A percentile compares a stretch with the other conserved stretches of the same genome.
phyloP scores from a whole-genome alignment of 805 yeast genomes.

The Suhomyces prunicola region DNA sequence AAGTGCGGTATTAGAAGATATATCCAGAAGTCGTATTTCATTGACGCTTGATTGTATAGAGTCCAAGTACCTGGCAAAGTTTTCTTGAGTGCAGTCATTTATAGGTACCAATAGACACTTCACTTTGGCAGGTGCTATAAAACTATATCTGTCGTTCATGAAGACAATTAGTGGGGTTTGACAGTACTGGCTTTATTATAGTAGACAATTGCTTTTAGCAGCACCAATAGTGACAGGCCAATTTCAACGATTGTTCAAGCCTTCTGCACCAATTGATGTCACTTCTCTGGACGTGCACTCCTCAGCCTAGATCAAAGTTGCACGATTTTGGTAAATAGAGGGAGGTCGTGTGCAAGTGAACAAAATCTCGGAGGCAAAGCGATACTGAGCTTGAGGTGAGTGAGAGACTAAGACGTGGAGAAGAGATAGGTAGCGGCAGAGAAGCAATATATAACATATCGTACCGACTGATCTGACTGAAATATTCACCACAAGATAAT shows the following conservation, averaged over 20 bases:
- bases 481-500: neutral
- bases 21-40: slow-evolving; percentile 73
- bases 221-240: neutral
- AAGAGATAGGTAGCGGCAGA: neutral
- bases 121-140: slow-evolving; percentile 64
- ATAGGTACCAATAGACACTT: slow-evolving; percentile 67
- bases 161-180: neutral
- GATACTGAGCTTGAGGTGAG: neutral
- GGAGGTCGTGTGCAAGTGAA: neutral
- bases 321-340: neutral
- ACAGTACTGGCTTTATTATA: neutral
- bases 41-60: slow-evolving; percentile 43
- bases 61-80: slow-evolving; percentile 43
- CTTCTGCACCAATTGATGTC: neutral
- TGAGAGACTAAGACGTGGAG: neutral
- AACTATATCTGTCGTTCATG: slow-evolving; percentile 31
- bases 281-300: neutral
- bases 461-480: neutral
- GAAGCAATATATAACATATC: neutral
- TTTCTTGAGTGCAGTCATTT: slow-evolving; percentile 42
- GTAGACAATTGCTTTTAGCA: neutral
- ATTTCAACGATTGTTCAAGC: neutral
- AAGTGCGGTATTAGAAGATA: slow-evolving; percentile 54
- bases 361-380: slow-evolving; percentile 4
- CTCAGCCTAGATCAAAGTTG: neutral